phyloP scores from a whole-genome alignment of 495 filamentous ascomycete species.

The Tuber umbilicatum region DNA sequence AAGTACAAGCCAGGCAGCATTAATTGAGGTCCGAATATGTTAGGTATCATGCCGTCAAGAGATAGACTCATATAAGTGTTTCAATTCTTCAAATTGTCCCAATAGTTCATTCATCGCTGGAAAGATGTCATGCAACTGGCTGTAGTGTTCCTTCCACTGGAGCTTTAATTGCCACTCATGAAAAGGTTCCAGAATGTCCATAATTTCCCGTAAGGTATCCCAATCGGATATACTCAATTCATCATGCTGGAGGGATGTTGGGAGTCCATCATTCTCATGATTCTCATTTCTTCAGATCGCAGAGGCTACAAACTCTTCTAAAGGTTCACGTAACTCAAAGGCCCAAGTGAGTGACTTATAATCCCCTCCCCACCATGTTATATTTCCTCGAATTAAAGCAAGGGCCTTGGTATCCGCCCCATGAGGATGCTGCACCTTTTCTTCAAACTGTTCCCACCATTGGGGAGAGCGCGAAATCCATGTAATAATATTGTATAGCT shows the following conservation, averaged over 20 bases:
- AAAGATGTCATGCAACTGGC: slow-evolving; percentile 11
- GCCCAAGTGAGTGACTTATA: slow-evolving; percentile 13
- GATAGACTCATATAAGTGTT: too few relatives aligned
- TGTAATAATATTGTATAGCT: slow-evolving; percentile 20
- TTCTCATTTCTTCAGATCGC: slow-evolving; percentile 7
- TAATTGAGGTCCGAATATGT: too few relatives aligned
- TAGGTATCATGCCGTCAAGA: too few relatives aligned
- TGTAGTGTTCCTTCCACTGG: slow-evolving; percentile 6
- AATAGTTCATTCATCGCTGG: too few relatives aligned
- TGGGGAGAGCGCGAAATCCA: slow-evolving; percentile 14
- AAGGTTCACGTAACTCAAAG: slow-evolving; percentile 11
- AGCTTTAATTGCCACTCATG: slow-evolving; percentile 6
- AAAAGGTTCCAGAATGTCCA: slow-evolving; percentile 17
- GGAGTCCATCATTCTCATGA: background rate
- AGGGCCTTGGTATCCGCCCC: slow-evolving; percentile 3
- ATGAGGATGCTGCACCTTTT: background rate
- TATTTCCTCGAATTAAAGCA: slow-evolving; percentile 10
- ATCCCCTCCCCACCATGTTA: slow-evolving; percentile 21
- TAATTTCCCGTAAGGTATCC: too few relatives aligned
- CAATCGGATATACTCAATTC: too few relatives aligned
- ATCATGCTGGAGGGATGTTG: too few relatives aligned
- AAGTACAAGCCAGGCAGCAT: too few relatives aligned
- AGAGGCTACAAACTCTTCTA: slow-evolving; percentile 18
- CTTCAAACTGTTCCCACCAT: slow-evolving; percentile 9
- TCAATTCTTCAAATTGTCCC: too few relatives aligned